Conservation (phyloP, 352 stramenopile genomes). For the Pythium chondricola region DNA sequence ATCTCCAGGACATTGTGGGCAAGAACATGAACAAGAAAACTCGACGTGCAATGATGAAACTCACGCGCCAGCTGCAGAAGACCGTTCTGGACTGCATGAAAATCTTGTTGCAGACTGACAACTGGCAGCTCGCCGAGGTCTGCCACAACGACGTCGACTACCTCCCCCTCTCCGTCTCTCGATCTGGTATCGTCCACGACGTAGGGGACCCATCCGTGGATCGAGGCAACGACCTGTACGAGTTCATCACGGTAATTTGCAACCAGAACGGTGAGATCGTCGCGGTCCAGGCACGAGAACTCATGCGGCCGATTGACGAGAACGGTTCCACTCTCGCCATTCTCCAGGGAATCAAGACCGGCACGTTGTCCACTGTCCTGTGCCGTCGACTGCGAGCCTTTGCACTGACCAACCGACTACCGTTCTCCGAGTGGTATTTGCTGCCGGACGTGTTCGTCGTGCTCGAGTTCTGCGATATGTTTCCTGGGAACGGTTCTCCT, state of each 20-base stretch:
- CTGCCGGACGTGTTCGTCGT: conserved; percentile 27
- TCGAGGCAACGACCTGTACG: conserved; percentile 28
- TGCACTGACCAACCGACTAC: conserved; percentile 37
- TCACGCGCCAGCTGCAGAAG: conserved; percentile 40
- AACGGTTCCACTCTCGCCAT: conserved; percentile 21
- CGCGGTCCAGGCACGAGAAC: conserved; percentile 37
- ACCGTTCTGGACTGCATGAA: conserved; percentile 50
- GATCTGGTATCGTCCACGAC: neutral
- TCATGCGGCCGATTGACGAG: conserved; percentile 40
- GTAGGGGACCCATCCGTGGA: neutral
- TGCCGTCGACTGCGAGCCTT: conserved; percentile 53
- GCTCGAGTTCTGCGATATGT: conserved; percentile 39
- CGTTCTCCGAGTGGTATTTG: conserved; percentile 38
- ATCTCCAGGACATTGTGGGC: conserved; percentile 32
- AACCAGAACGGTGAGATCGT: conserved; percentile 40
- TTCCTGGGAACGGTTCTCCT: neutral
- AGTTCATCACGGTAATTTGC: conserved; percentile 48
- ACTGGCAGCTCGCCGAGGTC: conserved; percentile 43
- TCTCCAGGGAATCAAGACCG: conserved; percentile 19
- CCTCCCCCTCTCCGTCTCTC: neutral
- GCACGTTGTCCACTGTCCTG: conserved; percentile 28
- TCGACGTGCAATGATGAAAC: conserved; percentile 37
- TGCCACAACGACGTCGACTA: conserved; percentile 12
- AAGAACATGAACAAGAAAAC: conserved; percentile 37
- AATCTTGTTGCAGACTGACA: conserved; percentile 33